phyloP scores from a whole-genome alignment of 768 basidiomycete species.

The Tricholoma bakamatsutake region DNA sequence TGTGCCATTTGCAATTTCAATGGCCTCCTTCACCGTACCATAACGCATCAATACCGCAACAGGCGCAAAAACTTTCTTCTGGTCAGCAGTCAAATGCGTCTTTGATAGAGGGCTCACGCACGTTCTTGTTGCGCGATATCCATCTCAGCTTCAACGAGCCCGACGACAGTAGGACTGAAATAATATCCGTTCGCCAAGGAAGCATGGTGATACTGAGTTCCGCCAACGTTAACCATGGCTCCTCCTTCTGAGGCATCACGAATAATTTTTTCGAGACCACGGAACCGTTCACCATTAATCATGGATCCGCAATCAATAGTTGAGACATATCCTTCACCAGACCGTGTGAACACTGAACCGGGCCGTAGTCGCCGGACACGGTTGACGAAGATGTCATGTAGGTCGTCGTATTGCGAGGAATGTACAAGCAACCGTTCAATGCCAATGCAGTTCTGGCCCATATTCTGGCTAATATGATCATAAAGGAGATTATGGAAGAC shows the following conservation, averaged over 20 bases:
- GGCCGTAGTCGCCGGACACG: slow-evolving; percentile 65
- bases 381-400: slow-evolving; percentile 60
- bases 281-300: slow-evolving; percentile 72
- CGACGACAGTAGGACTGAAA: slow-evolving; percentile 85
- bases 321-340: slow-evolving; percentile 61
- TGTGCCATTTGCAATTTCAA: slow-evolving; percentile 84
- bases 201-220: slow-evolving; percentile 56
- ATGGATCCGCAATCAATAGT: slow-evolving; percentile 86
- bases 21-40: slow-evolving; percentile 76
- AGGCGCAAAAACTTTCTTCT: slow-evolving; percentile 78
- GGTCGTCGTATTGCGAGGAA: slow-evolving; percentile 64
- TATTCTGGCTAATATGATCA: slow-evolving; percentile 63
- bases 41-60: slow-evolving; percentile 85
- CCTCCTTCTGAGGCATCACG: slow-evolving; percentile 63
- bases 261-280: slow-evolving; percentile 62
- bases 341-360: slow-evolving; percentile 66
- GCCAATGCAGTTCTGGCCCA: slow-evolving; percentile 96
- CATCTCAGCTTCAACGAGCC: slow-evolving; percentile 64
- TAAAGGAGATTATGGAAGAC: too few species aligned
- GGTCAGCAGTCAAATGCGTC: not conserved
- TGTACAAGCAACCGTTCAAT: slow-evolving; percentile 93
- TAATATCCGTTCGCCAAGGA: slow-evolving; percentile 71
- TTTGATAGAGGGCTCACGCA: slow-evolving; percentile 31
- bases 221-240: slow-evolving; percentile 54
- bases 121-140: slow-evolving; percentile 78